Evolutionary conservation across 148 eudicot genomes (phyloP).

Genomic region (Chenopodium formosanum): DNA sequence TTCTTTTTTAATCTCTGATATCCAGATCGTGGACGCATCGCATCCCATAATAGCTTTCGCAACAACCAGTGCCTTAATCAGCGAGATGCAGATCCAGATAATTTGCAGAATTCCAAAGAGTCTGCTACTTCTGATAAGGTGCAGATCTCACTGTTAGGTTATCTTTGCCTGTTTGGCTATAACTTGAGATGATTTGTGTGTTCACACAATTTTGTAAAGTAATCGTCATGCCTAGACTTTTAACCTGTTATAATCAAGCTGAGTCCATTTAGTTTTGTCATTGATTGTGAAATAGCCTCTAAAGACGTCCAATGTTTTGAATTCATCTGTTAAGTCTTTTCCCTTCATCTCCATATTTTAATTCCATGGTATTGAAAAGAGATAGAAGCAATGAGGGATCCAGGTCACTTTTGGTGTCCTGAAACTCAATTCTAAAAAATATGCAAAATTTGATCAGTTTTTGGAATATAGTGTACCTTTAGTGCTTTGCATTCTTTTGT

Average conservation of each 20-base stretch:
- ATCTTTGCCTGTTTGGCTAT: not conserved
- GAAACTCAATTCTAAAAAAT: not conserved
- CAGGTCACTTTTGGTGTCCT: not conserved
- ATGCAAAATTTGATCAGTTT: not conserved
- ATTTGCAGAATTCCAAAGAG: slow-evolving; percentile 15
- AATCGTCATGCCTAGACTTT: not conserved
- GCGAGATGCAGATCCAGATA: slow-evolving; percentile 20
- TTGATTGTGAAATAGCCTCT: not conserved
- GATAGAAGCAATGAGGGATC: not conserved
- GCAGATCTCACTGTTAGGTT: not conserved
- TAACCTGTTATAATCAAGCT: not conserved
- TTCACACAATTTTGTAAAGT: no score
- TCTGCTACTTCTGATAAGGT: slow-evolving; percentile 36
- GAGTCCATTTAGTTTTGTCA: not conserved
- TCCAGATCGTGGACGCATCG: slow-evolving; percentile 34
- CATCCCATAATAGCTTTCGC: slow-evolving; percentile 24
- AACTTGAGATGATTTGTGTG: not conserved
- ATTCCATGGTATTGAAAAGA: not conserved
- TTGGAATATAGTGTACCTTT: not conserved
- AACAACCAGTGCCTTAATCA: slow-evolving; percentile 22
- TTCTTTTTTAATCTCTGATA: not conserved
- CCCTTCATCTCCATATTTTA: not conserved
- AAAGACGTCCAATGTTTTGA: no score
- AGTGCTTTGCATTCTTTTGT: no score
- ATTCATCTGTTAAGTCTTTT: not conserved